Conservation (phyloP, 169 alveolate species). For the Blepharisma undulans region DNA sequence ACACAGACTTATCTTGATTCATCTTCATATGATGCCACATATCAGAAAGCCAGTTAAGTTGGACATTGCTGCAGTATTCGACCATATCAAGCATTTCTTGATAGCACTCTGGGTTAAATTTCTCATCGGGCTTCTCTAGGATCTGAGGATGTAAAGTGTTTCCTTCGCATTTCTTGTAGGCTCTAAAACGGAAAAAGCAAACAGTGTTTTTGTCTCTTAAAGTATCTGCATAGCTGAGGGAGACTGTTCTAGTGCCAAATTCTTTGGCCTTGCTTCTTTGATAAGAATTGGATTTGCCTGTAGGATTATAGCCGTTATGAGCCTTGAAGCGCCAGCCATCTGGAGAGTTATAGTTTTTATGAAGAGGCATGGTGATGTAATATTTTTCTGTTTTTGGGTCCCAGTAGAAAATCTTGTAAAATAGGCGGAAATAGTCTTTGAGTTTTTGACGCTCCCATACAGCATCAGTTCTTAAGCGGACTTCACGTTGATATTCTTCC, state of each 20-base stretch:
- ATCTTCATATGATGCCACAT: slow-evolving; percentile 46
- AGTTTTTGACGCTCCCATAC: slow-evolving; percentile 41
- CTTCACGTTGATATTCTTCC: slow-evolving; percentile 37
- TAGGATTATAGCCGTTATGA: slow-evolving; percentile 30
- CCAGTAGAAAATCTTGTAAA: slow-evolving; percentile 40
- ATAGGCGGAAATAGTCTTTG: slow-evolving; percentile 41
- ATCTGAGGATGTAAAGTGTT: not conserved
- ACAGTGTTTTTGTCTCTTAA: slow-evolving; percentile 39
- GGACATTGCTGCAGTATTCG: slow-evolving; percentile 26
- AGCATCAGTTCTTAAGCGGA: slow-evolving; percentile 32
- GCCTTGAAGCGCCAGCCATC: slow-evolving; percentile 33
- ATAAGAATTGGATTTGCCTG: slow-evolving; percentile 35
- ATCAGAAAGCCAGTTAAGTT: slow-evolving; percentile 44
- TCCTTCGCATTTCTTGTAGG: slow-evolving; percentile 42
- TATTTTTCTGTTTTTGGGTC: slow-evolving; percentile 39
- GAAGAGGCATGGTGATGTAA: slow-evolving; percentile 37
- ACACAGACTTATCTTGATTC: not conserved
- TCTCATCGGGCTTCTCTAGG: not conserved
- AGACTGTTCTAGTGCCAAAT: slow-evolving; percentile 5
- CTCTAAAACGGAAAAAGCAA: slow-evolving; percentile 34
- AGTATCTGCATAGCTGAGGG: slow-evolving; percentile 26
- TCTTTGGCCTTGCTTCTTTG: slow-evolving; percentile 2
- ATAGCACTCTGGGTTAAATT: slow-evolving; percentile 32
- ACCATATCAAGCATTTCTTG: slow-evolving; percentile 42
- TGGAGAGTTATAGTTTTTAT: slow-evolving; percentile 8